These are phyloP conservation scores for Metarhizium guizhouense DNA, from an alignment of 2,329 filamentous ascomycete species.

Conservation along the genomic window DNA sequence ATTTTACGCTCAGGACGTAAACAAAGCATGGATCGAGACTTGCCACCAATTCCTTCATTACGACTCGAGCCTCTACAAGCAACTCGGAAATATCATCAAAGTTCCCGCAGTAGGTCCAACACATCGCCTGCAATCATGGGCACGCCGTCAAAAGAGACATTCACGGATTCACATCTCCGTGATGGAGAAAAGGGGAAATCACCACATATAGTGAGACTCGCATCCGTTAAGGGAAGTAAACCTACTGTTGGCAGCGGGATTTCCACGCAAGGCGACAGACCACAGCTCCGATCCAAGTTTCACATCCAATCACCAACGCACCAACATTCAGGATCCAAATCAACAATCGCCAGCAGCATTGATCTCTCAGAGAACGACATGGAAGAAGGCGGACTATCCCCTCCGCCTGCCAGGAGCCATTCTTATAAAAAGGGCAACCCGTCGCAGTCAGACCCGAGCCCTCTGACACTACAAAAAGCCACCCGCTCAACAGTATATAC, in stretches of 20 bases:
- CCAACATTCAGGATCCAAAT: background rate
- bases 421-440: background rate
- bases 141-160: constrained; percentile 31
- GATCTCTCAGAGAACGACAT: background rate
- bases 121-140: constrained; percentile 42
- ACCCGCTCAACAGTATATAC: background rate
- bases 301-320: constrained; percentile 4
- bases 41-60: constrained; percentile 36
- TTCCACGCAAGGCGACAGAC: background rate
- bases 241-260: background rate
- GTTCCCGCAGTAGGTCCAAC: constrained; percentile 40
- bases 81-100: constrained; percentile 14
- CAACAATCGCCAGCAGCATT: background rate
- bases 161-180: constrained; percentile 13
- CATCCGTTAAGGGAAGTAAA: background rate
- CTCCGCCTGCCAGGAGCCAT: background rate
- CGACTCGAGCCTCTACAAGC: constrained; percentile 5
- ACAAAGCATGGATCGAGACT: background rate
- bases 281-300: constrained; percentile 7
- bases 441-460: background rate
- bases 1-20: background rate
- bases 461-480: background rate
- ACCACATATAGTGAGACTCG: constrained; percentile 5
- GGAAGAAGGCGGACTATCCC: background rate
- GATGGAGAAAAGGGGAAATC: background rate